Conservation (phyloP, 148 eudicot species). For the Tetragonia tetragonoides region DNA sequence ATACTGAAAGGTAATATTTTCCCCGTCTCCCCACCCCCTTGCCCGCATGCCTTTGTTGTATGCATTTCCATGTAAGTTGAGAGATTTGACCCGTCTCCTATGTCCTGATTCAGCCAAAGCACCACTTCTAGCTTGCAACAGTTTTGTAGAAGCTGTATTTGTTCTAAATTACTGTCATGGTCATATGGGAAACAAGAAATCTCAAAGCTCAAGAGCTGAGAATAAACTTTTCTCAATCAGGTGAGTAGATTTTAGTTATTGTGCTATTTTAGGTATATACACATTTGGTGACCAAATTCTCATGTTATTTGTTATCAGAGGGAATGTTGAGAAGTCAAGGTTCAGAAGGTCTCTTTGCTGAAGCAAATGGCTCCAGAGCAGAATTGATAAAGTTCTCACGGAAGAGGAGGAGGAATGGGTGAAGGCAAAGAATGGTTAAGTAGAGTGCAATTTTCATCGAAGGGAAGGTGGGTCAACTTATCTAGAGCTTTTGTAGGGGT, state of each 20-base stretch:
- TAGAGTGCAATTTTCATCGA: too few species aligned
- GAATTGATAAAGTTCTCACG: too few species aligned
- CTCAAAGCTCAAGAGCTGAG: constrained; percentile 56
- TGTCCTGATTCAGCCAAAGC: constrained; percentile 70
- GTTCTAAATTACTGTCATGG: constrained; percentile 82
- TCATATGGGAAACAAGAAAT: constrained; percentile 57
- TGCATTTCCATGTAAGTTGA: constrained; percentile 3
- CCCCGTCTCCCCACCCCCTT: neutral
- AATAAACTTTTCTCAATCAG: constrained; percentile 62
- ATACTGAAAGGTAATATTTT: constrained; percentile 70
- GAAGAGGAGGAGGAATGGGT: too few species aligned
- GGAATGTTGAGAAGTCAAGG: constrained; percentile 75
- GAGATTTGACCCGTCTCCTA: constrained; percentile 14
- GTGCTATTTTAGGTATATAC: neutral
- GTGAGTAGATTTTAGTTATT: constrained; percentile 27
- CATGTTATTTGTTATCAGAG: constrained; percentile 37
- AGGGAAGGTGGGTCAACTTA: too few species aligned
- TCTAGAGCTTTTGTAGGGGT: too few species aligned
- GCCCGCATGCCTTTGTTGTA: neutral
- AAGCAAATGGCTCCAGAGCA: constrained; percentile 99
- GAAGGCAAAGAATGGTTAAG: too few species aligned
- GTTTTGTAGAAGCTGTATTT: constrained; percentile 91
- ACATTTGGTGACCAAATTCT: neutral
- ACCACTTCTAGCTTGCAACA: constrained; percentile 94
- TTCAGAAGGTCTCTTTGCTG: constrained; percentile 68